Evolutionary conservation across 2,329 filamentous ascomycete species (phyloP).

Genomic region (Corynespora cassiicola): DNA sequence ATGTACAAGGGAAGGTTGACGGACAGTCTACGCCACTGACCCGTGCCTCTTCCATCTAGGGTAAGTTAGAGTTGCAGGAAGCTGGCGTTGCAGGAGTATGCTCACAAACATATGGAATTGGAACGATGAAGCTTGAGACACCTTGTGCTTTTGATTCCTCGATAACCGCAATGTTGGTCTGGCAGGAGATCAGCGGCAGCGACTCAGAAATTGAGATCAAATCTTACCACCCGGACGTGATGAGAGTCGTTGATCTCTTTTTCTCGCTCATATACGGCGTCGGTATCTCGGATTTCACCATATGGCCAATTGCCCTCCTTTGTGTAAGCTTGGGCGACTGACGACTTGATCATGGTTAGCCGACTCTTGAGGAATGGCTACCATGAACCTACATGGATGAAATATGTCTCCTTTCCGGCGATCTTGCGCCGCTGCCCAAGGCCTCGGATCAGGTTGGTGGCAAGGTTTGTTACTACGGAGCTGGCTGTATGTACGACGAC

Average conservation of each 20-base stretch:
- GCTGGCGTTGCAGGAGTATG: not conserved
- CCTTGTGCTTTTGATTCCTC: constrained; percentile 14
- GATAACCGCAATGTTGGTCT: constrained; percentile 12
- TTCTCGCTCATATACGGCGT: constrained; percentile 14
- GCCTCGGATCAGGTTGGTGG: constrained; percentile 9
- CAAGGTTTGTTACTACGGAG: constrained; percentile 3
- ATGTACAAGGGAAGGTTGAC: constrained; percentile 12
- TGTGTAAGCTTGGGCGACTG: constrained; percentile 8
- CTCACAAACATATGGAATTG: constrained; percentile 15
- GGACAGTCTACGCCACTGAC: constrained; percentile 17
- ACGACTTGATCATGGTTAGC: constrained; percentile 1
- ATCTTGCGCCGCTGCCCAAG: constrained; percentile 12
- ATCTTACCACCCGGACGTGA: constrained; percentile 11
- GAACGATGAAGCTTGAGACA: constrained; percentile 16
- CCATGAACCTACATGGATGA: constrained; percentile 13
- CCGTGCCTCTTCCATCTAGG: constrained; percentile 17
- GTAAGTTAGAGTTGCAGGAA: not conserved
- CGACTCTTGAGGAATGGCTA: not conserved
- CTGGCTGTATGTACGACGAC: constrained; percentile 17
- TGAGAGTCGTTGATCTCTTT: constrained; percentile 11
- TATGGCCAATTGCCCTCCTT: constrained; percentile 14
- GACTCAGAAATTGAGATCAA: too few relatives aligned
- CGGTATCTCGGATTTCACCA: constrained; percentile 16
- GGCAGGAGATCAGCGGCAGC: too few relatives aligned
- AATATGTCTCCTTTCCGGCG: constrained; percentile 10